Conservation (phyloP, 2,329 filamentous ascomycete genomes). For the Colletotrichum agaves region DNA sequence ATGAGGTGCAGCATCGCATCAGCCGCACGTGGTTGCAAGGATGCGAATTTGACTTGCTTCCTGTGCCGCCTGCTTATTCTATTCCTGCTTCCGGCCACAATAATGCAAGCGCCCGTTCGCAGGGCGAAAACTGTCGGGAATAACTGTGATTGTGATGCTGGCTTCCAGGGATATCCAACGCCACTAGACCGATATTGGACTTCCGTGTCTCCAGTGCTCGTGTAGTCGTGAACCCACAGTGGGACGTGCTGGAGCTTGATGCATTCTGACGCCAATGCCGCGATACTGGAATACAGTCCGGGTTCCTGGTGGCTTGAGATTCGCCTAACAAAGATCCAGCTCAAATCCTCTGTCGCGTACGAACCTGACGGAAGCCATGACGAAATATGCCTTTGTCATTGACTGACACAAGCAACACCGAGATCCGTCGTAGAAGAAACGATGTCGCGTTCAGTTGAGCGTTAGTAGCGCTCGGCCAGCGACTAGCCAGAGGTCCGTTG, state of each 20-base stretch:
- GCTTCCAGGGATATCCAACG: neutral
- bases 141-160: neutral
- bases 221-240: conserved; percentile 7
- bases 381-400: neutral
- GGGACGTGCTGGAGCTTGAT: neutral
- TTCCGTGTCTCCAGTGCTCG: conserved; percentile 7
- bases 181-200: conserved; percentile 1
- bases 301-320: neutral
- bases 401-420: neutral
- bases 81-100: conserved; percentile 14
- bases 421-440: neutral
- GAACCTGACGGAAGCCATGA: neutral
- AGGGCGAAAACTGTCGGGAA: neutral
- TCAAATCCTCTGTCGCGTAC: too few species aligned
- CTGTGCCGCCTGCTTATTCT: neutral
- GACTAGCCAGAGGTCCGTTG: conserved; percentile 2
- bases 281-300: neutral
- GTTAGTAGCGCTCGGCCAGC: conserved; percentile 6
- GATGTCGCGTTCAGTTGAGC: neutral
- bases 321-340: neutral
- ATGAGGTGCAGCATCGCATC: conserved; percentile 12
- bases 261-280: neutral
- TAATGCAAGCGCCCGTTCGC: conserved; percentile 29
- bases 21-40: conserved; percentile 34
- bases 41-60: conserved; percentile 7